Conservation (phyloP, 306 rosid species). For the Corylus heterophylla region DNA sequence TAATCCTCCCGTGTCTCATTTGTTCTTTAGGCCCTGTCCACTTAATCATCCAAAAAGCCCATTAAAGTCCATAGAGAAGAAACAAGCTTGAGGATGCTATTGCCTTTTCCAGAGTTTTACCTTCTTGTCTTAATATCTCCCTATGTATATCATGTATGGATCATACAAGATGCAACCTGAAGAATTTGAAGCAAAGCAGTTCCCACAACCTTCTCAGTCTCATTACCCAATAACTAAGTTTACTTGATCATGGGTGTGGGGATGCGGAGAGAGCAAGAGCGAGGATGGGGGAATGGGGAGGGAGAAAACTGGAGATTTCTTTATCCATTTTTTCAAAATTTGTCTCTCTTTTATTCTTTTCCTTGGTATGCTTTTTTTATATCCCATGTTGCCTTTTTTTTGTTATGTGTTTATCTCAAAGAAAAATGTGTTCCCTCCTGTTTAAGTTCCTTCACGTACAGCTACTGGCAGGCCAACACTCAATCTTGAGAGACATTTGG, state of each 20-base stretch:
- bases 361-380: neutral
- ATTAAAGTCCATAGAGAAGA: constrained; percentile 1
- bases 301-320: neutral
- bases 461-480: constrained; percentile 88
- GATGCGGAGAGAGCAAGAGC: neutral
- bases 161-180: neutral
- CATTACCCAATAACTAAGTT: neutral
- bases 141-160: neutral
- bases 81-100: neutral
- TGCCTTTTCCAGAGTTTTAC: neutral
- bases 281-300: too few relatives aligned
- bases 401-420: neutral
- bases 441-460: constrained; percentile 39
- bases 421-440: neutral
- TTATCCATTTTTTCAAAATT: neutral
- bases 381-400: neutral
- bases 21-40: neutral
- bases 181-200: neutral
- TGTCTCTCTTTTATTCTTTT: neutral
- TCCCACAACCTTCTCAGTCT: neutral
- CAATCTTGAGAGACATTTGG: constrained; percentile 89
- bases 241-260: neutral
- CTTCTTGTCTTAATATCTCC: neutral
- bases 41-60: neutral
- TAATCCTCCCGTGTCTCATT: neutral